Conservation (phyloP, 2,329 filamentous ascomycete species). For the Ceratocystis smalleyi region DNA sequence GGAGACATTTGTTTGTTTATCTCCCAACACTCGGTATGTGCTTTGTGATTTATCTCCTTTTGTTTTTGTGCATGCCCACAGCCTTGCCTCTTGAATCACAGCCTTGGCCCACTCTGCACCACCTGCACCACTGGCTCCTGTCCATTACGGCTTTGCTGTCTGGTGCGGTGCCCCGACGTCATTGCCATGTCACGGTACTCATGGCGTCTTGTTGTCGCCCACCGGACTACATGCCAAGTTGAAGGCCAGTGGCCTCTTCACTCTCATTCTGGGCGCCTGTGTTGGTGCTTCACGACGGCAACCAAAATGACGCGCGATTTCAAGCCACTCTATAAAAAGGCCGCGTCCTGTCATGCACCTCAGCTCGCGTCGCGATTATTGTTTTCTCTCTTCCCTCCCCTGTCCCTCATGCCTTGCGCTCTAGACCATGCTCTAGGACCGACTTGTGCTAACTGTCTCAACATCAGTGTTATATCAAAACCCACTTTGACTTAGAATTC, state of each 20-base stretch:
- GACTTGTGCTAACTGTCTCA: not conserved
- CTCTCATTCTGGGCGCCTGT: not conserved
- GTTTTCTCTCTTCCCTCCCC: too few species aligned
- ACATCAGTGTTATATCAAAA: not conserved
- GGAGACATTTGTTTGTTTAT: constrained; percentile 98
- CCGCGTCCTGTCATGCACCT: not conserved
- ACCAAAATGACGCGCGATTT: not conserved
- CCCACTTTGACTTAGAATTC: not conserved
- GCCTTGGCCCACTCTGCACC: not conserved
- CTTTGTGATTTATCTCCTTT: constrained; percentile 17
- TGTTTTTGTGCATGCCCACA: not conserved
- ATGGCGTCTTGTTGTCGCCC: too few species aligned
- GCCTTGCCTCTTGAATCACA: not conserved
- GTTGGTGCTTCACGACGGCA: not conserved
- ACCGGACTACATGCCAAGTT: too few species aligned
- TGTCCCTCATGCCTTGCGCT: too few species aligned
- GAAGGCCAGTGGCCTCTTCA: not conserved
- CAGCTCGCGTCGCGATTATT: not conserved
- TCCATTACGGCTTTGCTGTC: too few species aligned
- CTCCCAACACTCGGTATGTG: constrained; percentile 58
- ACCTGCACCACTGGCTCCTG: too few species aligned
- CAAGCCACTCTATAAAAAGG: not conserved
- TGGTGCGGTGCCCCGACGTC: too few species aligned
- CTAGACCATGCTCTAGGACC: not conserved
- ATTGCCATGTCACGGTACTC: too few species aligned